Base-by-base conservation (phyloP, 345 rosid genomes). In the Eucalyptus coolabah region DNA sequence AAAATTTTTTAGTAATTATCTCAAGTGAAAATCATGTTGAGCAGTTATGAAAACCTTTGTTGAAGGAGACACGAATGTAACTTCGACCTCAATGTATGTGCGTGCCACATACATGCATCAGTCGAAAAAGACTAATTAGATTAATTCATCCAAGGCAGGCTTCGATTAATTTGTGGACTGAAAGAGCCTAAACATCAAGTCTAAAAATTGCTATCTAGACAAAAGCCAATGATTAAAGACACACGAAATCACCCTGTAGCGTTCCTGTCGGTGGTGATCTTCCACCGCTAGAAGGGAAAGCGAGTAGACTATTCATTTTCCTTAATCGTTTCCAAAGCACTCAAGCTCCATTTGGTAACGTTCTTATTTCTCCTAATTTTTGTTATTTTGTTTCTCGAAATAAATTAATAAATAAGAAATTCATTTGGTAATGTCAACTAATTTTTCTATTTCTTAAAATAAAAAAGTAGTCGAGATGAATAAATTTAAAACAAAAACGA, bases 401-500 rank as follows among this genome's bases (percentile, higher is more conserved):
- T 49, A 49, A 49, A 49, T 12, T 0, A 49, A 12, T 12, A 49
- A 49, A 4, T 0, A 12, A 49, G 2, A 12, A 12, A 49, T 49
- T 49, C 1, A 0, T 49, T 49, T 49, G 15, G 50, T 49, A 49
- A 12, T 49, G 1, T 49, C 15, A 49, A 49, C 5, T 49, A 49
- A 49, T 49, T 49, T 49, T 49, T 12, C 50, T 49, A 49, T 49
- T 49, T 2, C 15, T 49, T 12, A 0, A 0, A 49, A 49, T 49
- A 49, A 49, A 49, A 49, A 49, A 49, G 50, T 49, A 49, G 15
- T 49, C 50, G 2, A 49, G 0, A n/a, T n/a, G 0, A 49, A 49
- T 49, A 49, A 0, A 49, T 49, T 49, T 12, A 0, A 1, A 49
- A 12, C 5, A 12, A 49, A 49, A 49, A 49, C 15, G 4, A 49